Base-by-base conservation (phyloP, 2,329 filamentous ascomycete genomes). In the Cladophialophora exuberans region DNA sequence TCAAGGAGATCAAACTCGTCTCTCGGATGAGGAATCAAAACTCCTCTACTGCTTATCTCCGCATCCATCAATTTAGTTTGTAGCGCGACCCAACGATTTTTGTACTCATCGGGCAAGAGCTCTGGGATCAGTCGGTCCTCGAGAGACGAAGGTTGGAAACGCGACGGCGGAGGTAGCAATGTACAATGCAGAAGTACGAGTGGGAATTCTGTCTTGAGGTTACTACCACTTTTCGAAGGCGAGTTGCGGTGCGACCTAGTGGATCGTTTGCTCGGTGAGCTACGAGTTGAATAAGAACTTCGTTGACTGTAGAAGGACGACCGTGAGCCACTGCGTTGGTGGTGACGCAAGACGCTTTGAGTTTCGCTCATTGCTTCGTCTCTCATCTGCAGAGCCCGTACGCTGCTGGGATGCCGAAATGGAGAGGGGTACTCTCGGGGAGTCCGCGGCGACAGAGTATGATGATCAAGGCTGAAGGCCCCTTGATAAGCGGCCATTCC, bases 1-100 rank as follows among this genome's bases (percentile, higher is more conserved):
- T 86, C 83, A 2, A 86, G 73, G 26, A 86, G 64, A 51, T 85
- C 83, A 62, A 84, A 86, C 54, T 84, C 79, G 46, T 84, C 82
- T 55, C 78, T 72, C 1, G 83, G 83, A 65, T 86, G 83, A 1
- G 81, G 78, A n/a, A 86, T 83, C 52, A 86, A 71, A 13, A 86
- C 73, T 0, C 81, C 83, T 11, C 83, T 74, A 36, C 80, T 72
- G 67, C 80, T 75, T n/a, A 85, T 70, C 31, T 82, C 77, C 2
- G 79, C 77, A 3, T 80, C 79, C 1, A 67, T 71, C 25, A 81
- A 70, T 59, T 82, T 83, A 51, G 83, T 80, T 57, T 78, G 76
- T 10, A 86, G 67, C 2, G 82, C 65, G 35, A 79, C 77, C 73
- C 66, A 83, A 62, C 72, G 71, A 67, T 59, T 71, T 71, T 59